Conservation (phyloP, 108 stramenopile genomes). For the Nitzschia sp. region DNA sequence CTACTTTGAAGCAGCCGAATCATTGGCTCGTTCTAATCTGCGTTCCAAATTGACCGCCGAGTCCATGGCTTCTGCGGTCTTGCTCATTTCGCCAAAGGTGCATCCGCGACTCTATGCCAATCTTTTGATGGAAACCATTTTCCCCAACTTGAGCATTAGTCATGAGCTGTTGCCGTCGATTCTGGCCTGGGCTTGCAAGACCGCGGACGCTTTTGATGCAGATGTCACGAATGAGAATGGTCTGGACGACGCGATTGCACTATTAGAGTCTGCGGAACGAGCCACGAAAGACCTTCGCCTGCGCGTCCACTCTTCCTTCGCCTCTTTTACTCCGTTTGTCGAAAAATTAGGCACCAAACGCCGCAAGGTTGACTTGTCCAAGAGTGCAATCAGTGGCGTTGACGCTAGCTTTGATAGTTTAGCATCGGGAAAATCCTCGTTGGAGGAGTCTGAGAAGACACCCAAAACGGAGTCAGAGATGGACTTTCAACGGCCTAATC, state of each 20-base stretch:
- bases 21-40: slow-evolving; percentile 45
- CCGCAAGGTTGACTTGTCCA: slow-evolving; percentile 5
- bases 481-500: slow-evolving; percentile 25
- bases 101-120: slow-evolving; percentile 56
- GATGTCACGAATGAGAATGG: slow-evolving; percentile 25
- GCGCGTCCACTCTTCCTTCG: slow-evolving; percentile 46
- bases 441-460: neutral
- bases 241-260: slow-evolving; percentile 60
- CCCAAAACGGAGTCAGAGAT: neutral
- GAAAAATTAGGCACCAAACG: slow-evolving; percentile 16
- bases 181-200: slow-evolving; percentile 61
- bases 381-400: neutral
- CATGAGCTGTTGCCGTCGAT: slow-evolving; percentile 61
- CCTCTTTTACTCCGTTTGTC: slow-evolving; percentile 45
- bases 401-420: neutral
- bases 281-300: slow-evolving; percentile 41
- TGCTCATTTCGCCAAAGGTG: slow-evolving; percentile 44
- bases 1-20: slow-evolving; percentile 54
- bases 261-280: slow-evolving; percentile 47
- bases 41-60: slow-evolving; percentile 38
- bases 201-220: slow-evolving; percentile 75
- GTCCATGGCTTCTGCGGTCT: slow-evolving; percentile 46
- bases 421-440: neutral
- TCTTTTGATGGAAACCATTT: slow-evolving; percentile 55
- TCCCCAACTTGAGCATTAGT: slow-evolving; percentile 68